Base-by-base conservation (phyloP, 768 basidiomycete species). In the Pleurotus tuber-regium region DNA sequence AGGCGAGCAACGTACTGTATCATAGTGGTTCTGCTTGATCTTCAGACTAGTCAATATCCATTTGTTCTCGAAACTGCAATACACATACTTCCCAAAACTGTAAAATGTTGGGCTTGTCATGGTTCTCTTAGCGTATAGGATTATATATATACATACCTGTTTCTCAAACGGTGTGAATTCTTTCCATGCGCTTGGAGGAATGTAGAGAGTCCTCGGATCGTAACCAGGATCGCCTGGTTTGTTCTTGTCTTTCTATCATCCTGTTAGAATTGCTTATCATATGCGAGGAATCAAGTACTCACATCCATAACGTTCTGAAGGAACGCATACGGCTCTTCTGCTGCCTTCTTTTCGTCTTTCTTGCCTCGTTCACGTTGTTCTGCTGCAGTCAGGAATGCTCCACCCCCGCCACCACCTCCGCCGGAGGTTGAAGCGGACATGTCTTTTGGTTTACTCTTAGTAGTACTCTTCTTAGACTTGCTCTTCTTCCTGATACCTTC, bases 11-110 rank as follows among this genome's bases (percentile, higher is more conserved):
- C 66, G 55, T 59, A 89, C 88, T 14, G 97, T 99, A 68, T 99
- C 97, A 64, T 84, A 98, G 63, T 98, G 94, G 61, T 94, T 87
- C 68, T 96, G 92, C 65, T 98, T 99, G 74, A 99, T 99, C 78
- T 92, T 42, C 36, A 53, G 49, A 19, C 10, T 10, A 25, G 43
- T n/a, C n/a, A n/a, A n/a, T n/a, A n/a, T n/a, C n/a, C n/a, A n/a
- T n/a, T n/a, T n/a, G n/a, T n/a, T n/a, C n/a, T n/a, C n/a, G n/a
- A 19, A 11, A 26, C 23, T 33, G 33, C 2, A 52, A 42, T 19
- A 28, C 23, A 39, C 14, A 10, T 62, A 82, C 82, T 79, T 87
- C 84, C 84, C 85, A 87, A 54, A 90, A 90, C 81, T 92, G n/a
- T n/a, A n/a, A n/a, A n/a, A n/a, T n/a, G n/a, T n/a, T n/a, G n/a